These are phyloP conservation scores for Pyrus bretschneideri DNA, from an alignment of 306 rosid genomes.

Conservation along the genomic window DNA sequence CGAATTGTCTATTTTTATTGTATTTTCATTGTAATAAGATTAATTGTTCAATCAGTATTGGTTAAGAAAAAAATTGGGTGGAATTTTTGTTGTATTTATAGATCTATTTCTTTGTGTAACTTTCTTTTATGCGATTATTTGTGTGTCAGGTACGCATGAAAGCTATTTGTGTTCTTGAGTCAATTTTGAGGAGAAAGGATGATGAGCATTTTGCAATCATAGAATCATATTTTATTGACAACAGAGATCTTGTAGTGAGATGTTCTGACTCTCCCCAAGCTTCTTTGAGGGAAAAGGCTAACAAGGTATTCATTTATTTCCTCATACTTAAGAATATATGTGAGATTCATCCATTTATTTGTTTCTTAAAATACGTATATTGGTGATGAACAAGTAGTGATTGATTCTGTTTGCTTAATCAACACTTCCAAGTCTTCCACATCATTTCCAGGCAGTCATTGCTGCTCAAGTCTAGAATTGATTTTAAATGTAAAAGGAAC, in stretches of 20 bases:
- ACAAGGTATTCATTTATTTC: conserved; percentile 50
- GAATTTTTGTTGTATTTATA: neutral
- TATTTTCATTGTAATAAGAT: neutral
- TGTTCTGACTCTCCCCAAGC: conserved; percentile 97
- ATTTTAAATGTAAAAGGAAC: neutral
- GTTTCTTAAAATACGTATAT: neutral
- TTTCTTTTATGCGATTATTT: conserved; percentile 11
- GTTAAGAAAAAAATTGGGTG: neutral
- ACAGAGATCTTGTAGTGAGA: conserved; percentile 56
- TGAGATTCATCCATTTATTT: neutral
- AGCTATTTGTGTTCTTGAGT: conserved; percentile 89
- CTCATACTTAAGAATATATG: neutral
- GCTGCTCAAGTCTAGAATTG: neutral
- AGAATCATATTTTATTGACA: conserved; percentile 68
- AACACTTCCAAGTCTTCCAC: neutral
- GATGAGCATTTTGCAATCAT: conserved; percentile 55
- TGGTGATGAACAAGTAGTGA: neutral
- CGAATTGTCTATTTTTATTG: neutral
- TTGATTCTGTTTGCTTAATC: neutral
- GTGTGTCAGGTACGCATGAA: conserved; percentile 89
- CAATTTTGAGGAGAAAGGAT: conserved; percentile 75
- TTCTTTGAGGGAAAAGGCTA: conserved; percentile 86
- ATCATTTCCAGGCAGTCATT: neutral
- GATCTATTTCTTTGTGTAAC: neutral
- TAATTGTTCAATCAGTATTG: neutral